Base-by-base conservation (phyloP, 768 basidiomycete species). In the Psilocybe azurescens region DNA sequence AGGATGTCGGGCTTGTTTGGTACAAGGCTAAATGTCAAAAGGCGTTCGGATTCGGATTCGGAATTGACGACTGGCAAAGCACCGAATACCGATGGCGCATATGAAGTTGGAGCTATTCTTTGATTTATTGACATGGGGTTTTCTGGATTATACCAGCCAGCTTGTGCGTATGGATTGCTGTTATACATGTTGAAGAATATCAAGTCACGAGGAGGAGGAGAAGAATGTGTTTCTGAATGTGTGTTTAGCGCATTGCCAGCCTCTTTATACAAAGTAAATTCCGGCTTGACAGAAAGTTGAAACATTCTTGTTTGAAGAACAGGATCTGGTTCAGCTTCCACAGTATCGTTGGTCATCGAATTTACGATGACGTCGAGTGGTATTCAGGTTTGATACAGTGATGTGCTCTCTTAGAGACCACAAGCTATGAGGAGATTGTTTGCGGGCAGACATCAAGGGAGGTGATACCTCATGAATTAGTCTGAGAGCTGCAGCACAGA, bases 71-170 rank as follows among this genome's bases (percentile, higher is more conserved):
- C 55, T 2, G 63, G 63, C 20, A 64, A 55, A 4, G 63, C 63
- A 20, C 63, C 63, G 14, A 38, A 52, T 29, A 64, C 32, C 28
- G 63, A 60, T 2, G 63, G 55, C 38, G 53, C 56, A 39, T 56
- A 39, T 36, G 20, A 36, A 5, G 53, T 5, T 10, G 53, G 58
- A 7, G 36, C 14, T 29, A 29, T 5, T 48, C 20, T 9, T 24
- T 13, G 14, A 13, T 62, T 62, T 18, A 56, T 52, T 28, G 61
- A 62, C 18, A 38, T n/a, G 2, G 62, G 62, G 58, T 63, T 61
- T 14, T 48, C 39, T 14, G 61, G 41, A 47, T 62, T 62, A 46
- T 6, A 5, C 61, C 61, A 62, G 32, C 52, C 41, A 5, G 11
- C 41, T 44, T 44, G 41, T 1, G 41, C 41, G n/a, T 44, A 44